phyloP scores from a whole-genome alignment of 306 rosid genomes.

The Sophora flavescens region DNA sequence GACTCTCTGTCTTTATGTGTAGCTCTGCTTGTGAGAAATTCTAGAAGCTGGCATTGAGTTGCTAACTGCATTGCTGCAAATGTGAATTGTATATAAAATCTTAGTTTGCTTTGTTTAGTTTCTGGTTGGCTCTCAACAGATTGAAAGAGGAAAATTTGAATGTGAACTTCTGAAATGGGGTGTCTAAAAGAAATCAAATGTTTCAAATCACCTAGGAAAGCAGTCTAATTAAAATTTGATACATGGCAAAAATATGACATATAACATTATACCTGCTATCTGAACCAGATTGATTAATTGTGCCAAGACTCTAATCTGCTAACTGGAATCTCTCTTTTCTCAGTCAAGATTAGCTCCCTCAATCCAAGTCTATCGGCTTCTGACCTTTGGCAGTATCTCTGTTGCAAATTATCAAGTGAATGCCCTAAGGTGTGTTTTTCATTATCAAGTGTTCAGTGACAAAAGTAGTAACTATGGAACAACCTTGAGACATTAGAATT shows the following conservation, averaged over 20 bases:
- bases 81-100: conserved; percentile 64
- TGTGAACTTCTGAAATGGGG: conserved; percentile 25
- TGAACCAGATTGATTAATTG: conserved; percentile 12
- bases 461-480: conserved; percentile 8
- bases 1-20: conserved; percentile 61
- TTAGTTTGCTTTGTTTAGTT: conserved; percentile 44
- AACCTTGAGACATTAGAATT: background rate
- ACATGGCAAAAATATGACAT: conserved; percentile 10
- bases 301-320: conserved; percentile 23
- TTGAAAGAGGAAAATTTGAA: conserved; percentile 4
- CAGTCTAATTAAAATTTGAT: conserved; percentile 26
- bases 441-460: background rate
- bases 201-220: conserved; percentile 6
- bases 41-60: conserved; percentile 58
- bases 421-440: background rate
- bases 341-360: conserved; percentile 17
- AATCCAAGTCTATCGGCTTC: background rate
- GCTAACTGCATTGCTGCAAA: conserved; percentile 58
- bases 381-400: conserved; percentile 2
- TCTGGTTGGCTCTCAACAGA: conserved; percentile 35
- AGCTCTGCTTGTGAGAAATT: conserved; percentile 62
- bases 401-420: conserved; percentile 5
- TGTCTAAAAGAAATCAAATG: conserved; percentile 23
- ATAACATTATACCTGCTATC: conserved; percentile 5
- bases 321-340: conserved; percentile 30